These are phyloP conservation scores for Penicillium salamii DNA, from an alignment of 495 filamentous ascomycete genomes.

Conservation along the genomic window DNA sequence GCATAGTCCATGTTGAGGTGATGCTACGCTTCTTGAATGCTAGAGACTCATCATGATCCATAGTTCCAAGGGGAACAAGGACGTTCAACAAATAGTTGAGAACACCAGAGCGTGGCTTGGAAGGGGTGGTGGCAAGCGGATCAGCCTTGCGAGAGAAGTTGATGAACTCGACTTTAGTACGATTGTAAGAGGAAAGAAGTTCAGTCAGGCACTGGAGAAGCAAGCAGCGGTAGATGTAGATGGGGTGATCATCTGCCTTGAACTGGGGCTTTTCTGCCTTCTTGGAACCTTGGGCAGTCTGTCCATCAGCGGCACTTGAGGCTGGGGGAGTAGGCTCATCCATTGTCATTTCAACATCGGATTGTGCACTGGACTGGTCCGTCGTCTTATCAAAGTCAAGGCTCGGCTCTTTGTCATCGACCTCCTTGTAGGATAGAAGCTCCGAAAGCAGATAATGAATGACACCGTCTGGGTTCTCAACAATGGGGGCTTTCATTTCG, in stretches of 20 bases:
- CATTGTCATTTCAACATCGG: constrained; percentile 50
- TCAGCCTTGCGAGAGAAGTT: constrained; percentile 92
- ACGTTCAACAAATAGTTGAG: constrained; percentile 90
- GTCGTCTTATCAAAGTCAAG: constrained; percentile 42
- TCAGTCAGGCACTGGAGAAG: constrained; percentile 91
- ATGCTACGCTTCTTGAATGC: constrained; percentile 76
- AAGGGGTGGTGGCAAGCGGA: constrained; percentile 78
- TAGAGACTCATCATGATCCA: constrained; percentile 72
- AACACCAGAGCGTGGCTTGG: constrained; percentile 89
- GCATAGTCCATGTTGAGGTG: constrained; percentile 80
- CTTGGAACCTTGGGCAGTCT: constrained; percentile 37
- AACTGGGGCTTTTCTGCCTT: constrained; percentile 76
- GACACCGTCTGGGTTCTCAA: constrained; percentile 93
- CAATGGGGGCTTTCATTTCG: constrained; percentile 77
- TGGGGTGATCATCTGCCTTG: constrained; percentile 90
- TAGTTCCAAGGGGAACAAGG: constrained; percentile 73
- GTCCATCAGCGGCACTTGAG: constrained; percentile 29
- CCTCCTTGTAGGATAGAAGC: constrained; percentile 85
- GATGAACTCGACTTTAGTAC: constrained; percentile 96
- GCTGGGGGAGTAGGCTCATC: constrained; percentile 40
- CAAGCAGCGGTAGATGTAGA: constrained; percentile 95
- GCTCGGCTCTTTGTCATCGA: constrained; percentile 71
- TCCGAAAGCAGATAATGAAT: constrained; percentile 95
- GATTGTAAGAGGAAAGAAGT: constrained; percentile 87
- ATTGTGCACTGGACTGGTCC: constrained; percentile 38